Evolutionary conservation across 352 stramenopile genomes (phyloP), one percentile per base, ranked within the genome.

Genomic region (Globisporangium carolinianum): DNA sequence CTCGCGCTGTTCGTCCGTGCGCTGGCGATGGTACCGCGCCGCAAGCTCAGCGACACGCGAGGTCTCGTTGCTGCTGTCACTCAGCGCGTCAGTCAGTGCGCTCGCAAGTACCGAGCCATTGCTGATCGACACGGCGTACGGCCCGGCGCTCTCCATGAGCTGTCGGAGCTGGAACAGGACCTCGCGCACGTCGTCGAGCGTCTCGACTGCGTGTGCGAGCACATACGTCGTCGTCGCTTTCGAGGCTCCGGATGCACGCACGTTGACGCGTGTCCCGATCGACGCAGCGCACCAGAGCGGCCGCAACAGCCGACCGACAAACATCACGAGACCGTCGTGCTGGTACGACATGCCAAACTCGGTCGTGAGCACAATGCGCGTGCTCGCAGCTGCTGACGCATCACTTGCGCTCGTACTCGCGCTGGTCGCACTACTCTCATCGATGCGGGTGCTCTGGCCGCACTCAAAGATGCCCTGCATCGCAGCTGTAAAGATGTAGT

Each of bases 311-410:
- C 85, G 83, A 12, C 66, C 79, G n/a, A 89, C 57, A 52, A 95
- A 95, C 47, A 87, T 76, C 4, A 90, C 71, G 32, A 95, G 69
- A 49, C 81, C 85, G 51, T 95, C 83, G 61, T 95, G 85, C 55
- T 95, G 83, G 58, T 87, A 91, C 17, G 85, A 93, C 79, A 95
- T 91, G 56, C 74, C 77, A 60, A 92, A 90, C 53, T 95, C 85
- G 1, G 85, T 91, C 3, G 79, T 93, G 53, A 95, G 67, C 46
- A 95, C 81, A 59, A 95, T 91, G 9, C 85, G 76, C 9, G 81
- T 91, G 50, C 71, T 87, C 11, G 56, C 55, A 36, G 54, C 52
- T 54, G 64, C 58, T 3, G 53, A 63, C 51, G 56, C 60, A 14
- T 43, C 39, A 12, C 11, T 43, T 58, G 48, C 32, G 71, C 61